A percentile compares a stretch with the other conserved stretches of the same genome.
These are phyloP conservation scores for Saturnispora kantuleensis DNA, from an alignment of 805 yeast species.

Conservation along the genomic window DNA sequence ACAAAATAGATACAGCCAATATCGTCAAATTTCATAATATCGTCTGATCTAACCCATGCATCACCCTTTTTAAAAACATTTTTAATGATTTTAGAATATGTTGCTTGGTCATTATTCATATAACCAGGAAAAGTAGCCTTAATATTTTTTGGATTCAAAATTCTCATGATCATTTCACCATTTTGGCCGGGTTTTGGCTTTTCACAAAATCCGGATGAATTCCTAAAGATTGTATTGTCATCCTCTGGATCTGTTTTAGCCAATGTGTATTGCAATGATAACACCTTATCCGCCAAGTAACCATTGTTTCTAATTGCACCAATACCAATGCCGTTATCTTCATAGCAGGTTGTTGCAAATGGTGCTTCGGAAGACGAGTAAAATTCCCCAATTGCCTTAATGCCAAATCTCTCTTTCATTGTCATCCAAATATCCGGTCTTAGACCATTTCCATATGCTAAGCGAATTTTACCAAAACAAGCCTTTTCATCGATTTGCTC, in stretches of 20 bases:
- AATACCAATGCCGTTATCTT: slow-evolving; percentile 48
- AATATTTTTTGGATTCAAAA: slow-evolving; percentile 51
- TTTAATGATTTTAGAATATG: slow-evolving; percentile 61
- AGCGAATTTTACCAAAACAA: slow-evolving; percentile 32
- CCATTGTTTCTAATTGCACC: slow-evolving; percentile 82
- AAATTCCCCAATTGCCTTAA: slow-evolving; percentile 75
- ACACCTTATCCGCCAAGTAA: slow-evolving; percentile 57
- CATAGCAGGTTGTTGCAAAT: slow-evolving; percentile 73
- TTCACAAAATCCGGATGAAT: slow-evolving; percentile 55
- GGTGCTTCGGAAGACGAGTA: slow-evolving; percentile 94
- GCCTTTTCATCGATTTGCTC: slow-evolving; percentile 17
- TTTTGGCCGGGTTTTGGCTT: slow-evolving; percentile 52
- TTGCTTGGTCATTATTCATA: slow-evolving; percentile 67
- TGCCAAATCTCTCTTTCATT: slow-evolving; percentile 68
- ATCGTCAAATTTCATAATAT: slow-evolving; percentile 58
- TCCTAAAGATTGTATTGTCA: slow-evolving; percentile 59
- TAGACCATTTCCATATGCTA: slow-evolving; percentile 87
- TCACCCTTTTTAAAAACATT: slow-evolving; percentile 80
- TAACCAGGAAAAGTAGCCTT: slow-evolving; percentile 83
- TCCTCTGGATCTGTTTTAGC: slow-evolving; percentile 77
- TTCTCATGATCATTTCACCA: slow-evolving; percentile 79
- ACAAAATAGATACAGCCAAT: slow-evolving; percentile 71
- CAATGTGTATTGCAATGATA: slow-evolving; percentile 45
- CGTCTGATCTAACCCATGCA: slow-evolving; percentile 87
- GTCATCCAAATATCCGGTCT: slow-evolving; percentile 81